phyloP scores from a whole-genome alignment of 768 basidiomycete genomes.

The Trametes coccinea region DNA sequence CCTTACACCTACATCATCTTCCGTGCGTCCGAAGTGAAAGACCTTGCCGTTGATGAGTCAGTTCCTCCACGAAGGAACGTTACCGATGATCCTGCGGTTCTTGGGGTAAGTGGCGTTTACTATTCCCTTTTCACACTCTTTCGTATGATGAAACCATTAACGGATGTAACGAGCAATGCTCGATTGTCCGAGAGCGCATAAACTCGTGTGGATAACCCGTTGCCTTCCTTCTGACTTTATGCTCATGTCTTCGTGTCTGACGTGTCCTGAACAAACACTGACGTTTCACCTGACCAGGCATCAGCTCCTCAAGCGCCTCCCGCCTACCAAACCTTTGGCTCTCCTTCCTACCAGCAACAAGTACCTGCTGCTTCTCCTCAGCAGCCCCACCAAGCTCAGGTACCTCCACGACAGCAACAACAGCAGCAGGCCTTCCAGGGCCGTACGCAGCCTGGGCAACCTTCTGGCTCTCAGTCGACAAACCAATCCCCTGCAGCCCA shows the following conservation, averaged over 20 bases:
- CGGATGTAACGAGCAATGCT: conserved; percentile 47
- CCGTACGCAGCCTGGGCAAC: conserved; percentile 22
- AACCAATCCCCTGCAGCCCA: conserved; percentile 21
- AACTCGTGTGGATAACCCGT: conserved; percentile 55
- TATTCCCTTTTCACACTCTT: conserved; percentile 6
- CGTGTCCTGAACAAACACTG: conserved; percentile 9
- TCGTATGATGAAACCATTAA: conserved; percentile 43
- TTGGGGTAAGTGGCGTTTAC: conserved; percentile 57
- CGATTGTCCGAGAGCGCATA: conserved; percentile 47
- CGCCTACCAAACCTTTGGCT: conserved; percentile 26
- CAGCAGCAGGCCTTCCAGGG: conserved; percentile 20
- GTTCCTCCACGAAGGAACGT: conserved; percentile 54
- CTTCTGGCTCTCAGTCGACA: conserved; percentile 19
- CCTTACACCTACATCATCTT: conserved; percentile 92
- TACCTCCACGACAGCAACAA: conserved; percentile 24
- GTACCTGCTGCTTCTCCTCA: conserved; percentile 22
- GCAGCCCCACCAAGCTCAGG: conserved; percentile 21
- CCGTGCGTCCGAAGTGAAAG: conserved; percentile 87
- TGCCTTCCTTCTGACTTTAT: conserved; percentile 58
- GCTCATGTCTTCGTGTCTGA: conserved; percentile 4
- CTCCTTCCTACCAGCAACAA: conserved; percentile 27
- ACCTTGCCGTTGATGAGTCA: conserved; percentile 80
- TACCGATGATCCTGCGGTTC: conserved; percentile 82
- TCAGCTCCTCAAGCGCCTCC: conserved; percentile 44
- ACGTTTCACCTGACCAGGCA: conserved; percentile 37